Evolutionary conservation across 352 stramenopile species (phyloP).

Genomic region (Pythium monospermum): DNA sequence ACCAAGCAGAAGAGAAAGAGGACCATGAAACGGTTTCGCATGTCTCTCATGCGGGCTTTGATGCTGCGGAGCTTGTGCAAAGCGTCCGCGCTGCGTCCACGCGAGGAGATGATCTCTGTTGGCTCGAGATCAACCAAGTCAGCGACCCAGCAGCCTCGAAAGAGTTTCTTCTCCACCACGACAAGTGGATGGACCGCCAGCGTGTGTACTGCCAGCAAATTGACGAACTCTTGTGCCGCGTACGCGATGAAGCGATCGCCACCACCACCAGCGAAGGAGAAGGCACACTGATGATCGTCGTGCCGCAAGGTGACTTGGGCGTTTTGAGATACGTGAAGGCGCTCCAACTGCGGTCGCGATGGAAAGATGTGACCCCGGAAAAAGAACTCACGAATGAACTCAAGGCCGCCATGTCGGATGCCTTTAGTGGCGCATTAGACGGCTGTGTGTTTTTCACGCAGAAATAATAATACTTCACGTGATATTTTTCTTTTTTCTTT

Average conservation of each 20-base stretch:
- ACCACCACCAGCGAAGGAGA: no score
- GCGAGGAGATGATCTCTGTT: slow-evolving; percentile 49
- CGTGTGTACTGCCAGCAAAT: slow-evolving; percentile 39
- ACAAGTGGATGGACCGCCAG: slow-evolving; percentile 65
- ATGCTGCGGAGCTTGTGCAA: slow-evolving; percentile 28
- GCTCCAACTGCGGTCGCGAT: slow-evolving; percentile 66
- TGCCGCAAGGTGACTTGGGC: slow-evolving; percentile 70
- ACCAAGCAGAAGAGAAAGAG: neutral
- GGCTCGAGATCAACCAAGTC: slow-evolving; percentile 65
- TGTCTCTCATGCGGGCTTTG: slow-evolving; percentile 10
- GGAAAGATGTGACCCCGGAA: slow-evolving; percentile 51
- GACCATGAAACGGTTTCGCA: slow-evolving; percentile 11
- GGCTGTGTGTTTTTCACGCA: slow-evolving; percentile 73
- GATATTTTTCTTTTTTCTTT: neutral
- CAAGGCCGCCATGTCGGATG: slow-evolving; percentile 60
- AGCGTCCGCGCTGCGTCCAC: slow-evolving; percentile 22
- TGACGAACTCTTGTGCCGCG: slow-evolving; percentile 39
- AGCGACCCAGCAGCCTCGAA: slow-evolving; percentile 29
- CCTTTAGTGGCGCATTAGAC: slow-evolving; percentile 63
- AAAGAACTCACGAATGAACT: slow-evolving; percentile 44
- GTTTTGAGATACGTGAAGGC: slow-evolving; percentile 72
- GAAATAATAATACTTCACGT: slow-evolving; percentile 28
- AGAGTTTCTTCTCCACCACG: slow-evolving; percentile 59
- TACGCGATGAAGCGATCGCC: slow-evolving; percentile 37
- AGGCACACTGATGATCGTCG: slow-evolving; percentile 51